Evolutionary conservation across 176 grass and related monocot species (phyloP).

Genomic region (Tuctoria greenei): DNA sequence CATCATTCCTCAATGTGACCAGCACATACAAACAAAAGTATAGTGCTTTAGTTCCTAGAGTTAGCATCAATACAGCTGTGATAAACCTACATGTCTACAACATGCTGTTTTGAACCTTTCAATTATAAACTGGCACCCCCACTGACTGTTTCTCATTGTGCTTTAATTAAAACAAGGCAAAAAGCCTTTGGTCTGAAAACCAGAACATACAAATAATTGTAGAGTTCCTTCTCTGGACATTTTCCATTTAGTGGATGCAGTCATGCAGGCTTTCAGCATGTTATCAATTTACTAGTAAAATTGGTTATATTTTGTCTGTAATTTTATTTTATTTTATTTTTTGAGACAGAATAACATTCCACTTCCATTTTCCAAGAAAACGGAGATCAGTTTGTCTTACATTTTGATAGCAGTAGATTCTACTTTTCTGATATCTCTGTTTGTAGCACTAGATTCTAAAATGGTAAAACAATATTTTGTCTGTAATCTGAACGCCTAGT

Average conservation of each 20-base stretch:
- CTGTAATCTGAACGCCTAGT: constrained; percentile 1
- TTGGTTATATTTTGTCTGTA: constrained; percentile 8
- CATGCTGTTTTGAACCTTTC: background rate
- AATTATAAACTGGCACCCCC: background rate
- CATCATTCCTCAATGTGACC: constrained; percentile 5
- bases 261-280: constrained; percentile 17
- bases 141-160: background rate
- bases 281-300: constrained; percentile 19
- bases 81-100: background rate
- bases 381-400: too few species aligned
- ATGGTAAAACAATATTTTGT: too few species aligned
- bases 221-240: constrained; percentile 16
- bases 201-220: background rate
- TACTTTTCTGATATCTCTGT: too few species aligned
- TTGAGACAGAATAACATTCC: too few species aligned
- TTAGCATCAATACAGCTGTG: background rate
- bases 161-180: background rate
- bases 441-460: too few species aligned
- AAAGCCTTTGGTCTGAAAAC: background rate
- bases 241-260: constrained; percentile 34
- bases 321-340: too few species aligned
- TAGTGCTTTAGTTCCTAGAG: background rate
- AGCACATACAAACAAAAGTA: background rate
- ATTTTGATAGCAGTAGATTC: too few species aligned
- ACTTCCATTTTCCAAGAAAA: too few species aligned